Conservation (phyloP, 2,329 filamentous ascomycete genomes). For the Nectriaceae sp. region DNA sequence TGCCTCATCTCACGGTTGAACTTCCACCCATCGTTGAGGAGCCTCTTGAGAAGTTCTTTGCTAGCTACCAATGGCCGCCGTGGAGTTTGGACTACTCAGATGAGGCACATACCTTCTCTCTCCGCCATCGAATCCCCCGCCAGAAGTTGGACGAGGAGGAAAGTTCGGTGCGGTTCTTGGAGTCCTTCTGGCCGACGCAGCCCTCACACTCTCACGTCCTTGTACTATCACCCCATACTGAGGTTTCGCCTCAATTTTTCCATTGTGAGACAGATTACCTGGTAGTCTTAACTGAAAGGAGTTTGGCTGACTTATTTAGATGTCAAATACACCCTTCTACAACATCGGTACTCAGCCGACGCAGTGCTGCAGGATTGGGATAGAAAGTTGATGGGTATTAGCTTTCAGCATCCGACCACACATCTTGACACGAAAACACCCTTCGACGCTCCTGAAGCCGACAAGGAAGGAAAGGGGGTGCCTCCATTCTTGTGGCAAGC, state of each 20-base stretch:
- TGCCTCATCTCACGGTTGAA: conserved; percentile 82
- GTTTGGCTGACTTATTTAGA: conserved; percentile 45
- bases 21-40: conserved; percentile 71
- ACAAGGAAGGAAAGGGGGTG: conserved; percentile 25
- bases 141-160: conserved; percentile 65
- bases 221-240: conserved; percentile 78
- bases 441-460: conserved; percentile 49
- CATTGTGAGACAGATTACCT: conserved; percentile 58
- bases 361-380: conserved; percentile 47
- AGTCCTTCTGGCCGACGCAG: conserved; percentile 81
- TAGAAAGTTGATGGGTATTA: conserved; percentile 71
- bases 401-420: conserved; percentile 71
- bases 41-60: conserved; percentile 63
- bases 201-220: conserved; percentile 71
- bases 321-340: conserved; percentile 74
- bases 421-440: conserved; percentile 61
- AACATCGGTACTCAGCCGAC: conserved; percentile 70
- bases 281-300: not conserved
- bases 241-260: conserved; percentile 79
- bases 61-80: conserved; percentile 69
- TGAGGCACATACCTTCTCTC: conserved; percentile 58
- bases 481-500: conserved; percentile 82
- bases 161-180: conserved; percentile 73
- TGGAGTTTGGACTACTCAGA: conserved; percentile 36
- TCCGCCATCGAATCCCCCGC: conserved; percentile 73